Base-by-base conservation (phyloP, 2,329 filamentous ascomycete species). In the Xylariales sp. region DNA sequence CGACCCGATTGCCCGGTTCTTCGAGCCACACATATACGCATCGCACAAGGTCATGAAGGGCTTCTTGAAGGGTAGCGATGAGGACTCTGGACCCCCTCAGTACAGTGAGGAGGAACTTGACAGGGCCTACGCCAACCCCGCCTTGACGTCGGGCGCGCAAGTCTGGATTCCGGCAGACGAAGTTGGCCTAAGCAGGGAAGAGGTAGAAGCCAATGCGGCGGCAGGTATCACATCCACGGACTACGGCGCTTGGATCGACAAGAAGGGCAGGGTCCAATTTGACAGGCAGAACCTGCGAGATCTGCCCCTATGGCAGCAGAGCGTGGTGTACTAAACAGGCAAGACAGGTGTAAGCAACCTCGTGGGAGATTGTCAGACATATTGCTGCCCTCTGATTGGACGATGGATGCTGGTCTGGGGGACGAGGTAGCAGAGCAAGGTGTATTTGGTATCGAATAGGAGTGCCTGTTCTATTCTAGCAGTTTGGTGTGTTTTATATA, bases 81-180 rank as follows among this genome's bases (percentile, higher is more conserved):
- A 19, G n/a, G 41, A 45, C 10, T 43, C 30, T 30, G n/a, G n/a
- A n/a, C n/a, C n/a, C n/a, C 46, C 46, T 3, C 41, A 45, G 17
- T 60, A 59, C 41, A 49, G 40, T 6, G 50, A 55, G 21, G 52
- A 56, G 7, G 48, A 56, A n/a, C 18, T 57, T 2, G 15, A 40
- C 13, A 51, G 43, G 30, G 56, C 55, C 3, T 60, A 60, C 20
- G 15, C 51, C 15, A 55, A 59, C 36, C 56, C 56, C 8, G 53
- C 46, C 4, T 42, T 60, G 29, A 54, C 55, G 3, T 49, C 72
- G 6, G 56, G 66, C 33, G 63, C 73, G 0, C 55, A 82, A 5
- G 65, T 86, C 19, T 86, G 82, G 82, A 74, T 86, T 38, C 80
- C 82, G 1, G 69, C 69, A 31, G 82, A 86, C 53, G 59, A 65